Evolutionary conservation across 108 stramenopile genomes (phyloP), one percentile per base, ranked within the genome.

Genomic region (Nitzschia palea): DNA sequence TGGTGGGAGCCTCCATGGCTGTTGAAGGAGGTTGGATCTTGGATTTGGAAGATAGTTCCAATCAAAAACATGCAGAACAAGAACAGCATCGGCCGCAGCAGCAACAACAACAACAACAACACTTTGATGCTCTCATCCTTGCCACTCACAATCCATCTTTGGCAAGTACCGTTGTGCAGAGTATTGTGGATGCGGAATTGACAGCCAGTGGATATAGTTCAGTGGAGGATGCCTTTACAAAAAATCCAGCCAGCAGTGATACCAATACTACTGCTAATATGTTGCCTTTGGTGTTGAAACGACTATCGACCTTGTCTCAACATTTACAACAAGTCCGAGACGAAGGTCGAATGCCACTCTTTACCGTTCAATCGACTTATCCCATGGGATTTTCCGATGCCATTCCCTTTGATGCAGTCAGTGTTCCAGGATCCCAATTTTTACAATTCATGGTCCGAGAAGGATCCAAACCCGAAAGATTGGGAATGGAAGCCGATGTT

Each of bases 371-470:
- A 26, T n/a, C 8, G 3, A 40, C 15, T 10, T 71, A 33, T 58
- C 55, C 53, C 12, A 51, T 29, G 9, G 62, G 35, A 15, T 69
- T 69, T 18, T 52, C 70, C 25, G 20, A 44, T 18, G 6, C 12
- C 23, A 50, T 61, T 22, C 69, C 68, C n/a, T 76, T 76, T 62
- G 75, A 76, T 54, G 75, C 67, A 2, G 75, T 35, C 15, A 76
- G 68, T 52, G 69, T 70, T 31, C 75, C 75, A 10, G 62, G 63
- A 35, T 57, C 55, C 1, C 42, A 48, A n/a, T 4, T 62, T n/a
- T 2, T 76, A 22, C 75, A 76, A 47, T 70, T 70, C 48, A 1
- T 76, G 30, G 68, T 55, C 20, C 36, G 75, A 3, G 69, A 76
- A 36, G 26, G 62, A 14, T 76, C 75, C 14, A 76, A 70, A 65